Percentiles rank a stretch among this genome's conserved stretches.
phyloP scores from a whole-genome alignment of 768 basidiomycete genomes.

The Auriculariales sp. region DNA sequence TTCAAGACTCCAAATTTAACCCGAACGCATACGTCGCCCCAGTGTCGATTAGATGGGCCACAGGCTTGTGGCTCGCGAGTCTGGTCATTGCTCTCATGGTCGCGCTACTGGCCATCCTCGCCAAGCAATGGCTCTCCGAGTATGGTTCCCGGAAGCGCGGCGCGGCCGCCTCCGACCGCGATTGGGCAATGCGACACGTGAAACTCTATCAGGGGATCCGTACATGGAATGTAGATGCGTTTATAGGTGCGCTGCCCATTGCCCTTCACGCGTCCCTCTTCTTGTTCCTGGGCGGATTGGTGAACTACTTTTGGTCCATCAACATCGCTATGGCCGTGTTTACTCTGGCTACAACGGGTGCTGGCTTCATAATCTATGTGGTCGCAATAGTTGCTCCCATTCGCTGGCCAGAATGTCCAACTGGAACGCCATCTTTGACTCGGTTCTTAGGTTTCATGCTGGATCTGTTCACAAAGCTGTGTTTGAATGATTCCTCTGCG shows the following conservation, averaged over 20 bases:
- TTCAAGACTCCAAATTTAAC: too few relatives aligned
- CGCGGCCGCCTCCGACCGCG: conserved; percentile 18
- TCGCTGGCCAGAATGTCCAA: too few relatives aligned
- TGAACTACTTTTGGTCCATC: conserved; percentile 25
- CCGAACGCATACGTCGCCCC: too few relatives aligned
- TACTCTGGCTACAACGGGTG: too few relatives aligned
- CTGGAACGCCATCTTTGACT: too few relatives aligned
- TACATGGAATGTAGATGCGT: conserved; percentile 21
- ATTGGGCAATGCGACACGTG: conserved; percentile 25
- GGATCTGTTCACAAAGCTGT: too few relatives aligned
- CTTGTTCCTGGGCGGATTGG: conserved; percentile 34
- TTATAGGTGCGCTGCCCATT: conserved; percentile 28
- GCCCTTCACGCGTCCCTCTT: conserved; percentile 35
- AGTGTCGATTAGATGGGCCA: too few relatives aligned
- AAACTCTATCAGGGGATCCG: conserved; percentile 24
- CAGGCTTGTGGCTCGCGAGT: conserved; percentile 26
- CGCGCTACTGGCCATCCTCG: conserved; percentile 29
- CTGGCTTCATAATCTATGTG: too few relatives aligned
- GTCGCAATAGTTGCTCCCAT: too few relatives aligned
- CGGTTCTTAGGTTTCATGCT: too few relatives aligned
- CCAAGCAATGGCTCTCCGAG: conserved; percentile 35
- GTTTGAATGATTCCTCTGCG: too few relatives aligned
- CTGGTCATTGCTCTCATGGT: conserved; percentile 24
- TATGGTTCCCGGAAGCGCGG: conserved; percentile 16
- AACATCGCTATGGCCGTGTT: conserved; percentile 3